phyloP scores from a whole-genome alignment of 2,329 filamentous ascomycete genomes.

The Paracoccidioides brasiliensis region DNA sequence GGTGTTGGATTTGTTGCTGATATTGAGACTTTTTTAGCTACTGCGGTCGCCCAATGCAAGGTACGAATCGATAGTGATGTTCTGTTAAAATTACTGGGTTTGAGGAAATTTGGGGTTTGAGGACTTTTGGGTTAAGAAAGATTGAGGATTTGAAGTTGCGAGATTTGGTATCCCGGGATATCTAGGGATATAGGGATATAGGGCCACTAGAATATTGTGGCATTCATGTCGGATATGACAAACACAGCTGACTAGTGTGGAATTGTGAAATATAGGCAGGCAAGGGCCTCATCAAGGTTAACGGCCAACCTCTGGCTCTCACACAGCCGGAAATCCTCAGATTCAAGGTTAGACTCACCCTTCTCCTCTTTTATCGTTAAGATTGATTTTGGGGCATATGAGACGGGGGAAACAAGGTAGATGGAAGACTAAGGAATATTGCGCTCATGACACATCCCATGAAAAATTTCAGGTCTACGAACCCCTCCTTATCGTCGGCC shows the following conservation, averaged over 20 bases:
- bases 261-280: constrained; percentile 41
- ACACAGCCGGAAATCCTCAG: constrained; percentile 93
- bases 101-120: not conserved
- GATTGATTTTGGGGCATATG: not conserved
- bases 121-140: not conserved
- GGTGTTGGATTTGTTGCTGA: constrained; percentile 13
- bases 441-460: not conserved
- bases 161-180: not conserved
- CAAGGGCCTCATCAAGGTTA: constrained; percentile 94
- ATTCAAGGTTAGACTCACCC: constrained; percentile 59
- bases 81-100: constrained; percentile 7
- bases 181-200: not conserved
- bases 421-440: no score
- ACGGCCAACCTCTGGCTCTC: constrained; percentile 87
- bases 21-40: constrained; percentile 41
- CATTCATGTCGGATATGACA: not conserved
- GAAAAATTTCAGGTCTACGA: constrained; percentile 66
- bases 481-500: constrained; percentile 88
- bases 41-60: constrained; percentile 86
- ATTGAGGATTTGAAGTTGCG: not conserved
- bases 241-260: not conserved
- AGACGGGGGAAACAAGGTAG: not conserved
- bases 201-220: not conserved
- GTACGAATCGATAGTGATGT: constrained; percentile 35
- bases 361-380: not conserved